Percentiles rank a stretch among this genome's conserved stretches.
phyloP scores from a whole-genome alignment of 2,329 filamentous ascomycete species.

The Samsoniella hepiali region DNA sequence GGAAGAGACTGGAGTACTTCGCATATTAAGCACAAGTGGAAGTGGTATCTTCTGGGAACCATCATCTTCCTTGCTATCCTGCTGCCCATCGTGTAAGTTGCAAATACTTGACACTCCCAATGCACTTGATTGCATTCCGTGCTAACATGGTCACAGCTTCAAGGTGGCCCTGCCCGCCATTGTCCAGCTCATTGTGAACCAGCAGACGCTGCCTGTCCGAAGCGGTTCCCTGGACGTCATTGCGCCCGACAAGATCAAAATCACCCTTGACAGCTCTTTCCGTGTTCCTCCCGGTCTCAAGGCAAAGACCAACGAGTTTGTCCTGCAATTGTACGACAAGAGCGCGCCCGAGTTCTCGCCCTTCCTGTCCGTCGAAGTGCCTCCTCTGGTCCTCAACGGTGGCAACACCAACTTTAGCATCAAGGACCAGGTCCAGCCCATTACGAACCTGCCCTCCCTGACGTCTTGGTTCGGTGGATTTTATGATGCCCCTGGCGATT shows the following conservation, averaged over 20 bases:
- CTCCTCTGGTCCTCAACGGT: slow-evolving; percentile 32
- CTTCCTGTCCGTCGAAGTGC: slow-evolving; percentile 27
- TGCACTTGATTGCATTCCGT: background rate
- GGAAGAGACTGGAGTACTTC: slow-evolving; percentile 25
- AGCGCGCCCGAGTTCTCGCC: slow-evolving; percentile 31
- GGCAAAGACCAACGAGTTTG: slow-evolving; percentile 37
- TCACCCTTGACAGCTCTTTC: slow-evolving; percentile 37
- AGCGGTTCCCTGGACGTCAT: slow-evolving; percentile 35
- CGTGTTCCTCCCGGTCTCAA: slow-evolving; percentile 33
- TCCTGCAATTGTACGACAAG: slow-evolving; percentile 41
- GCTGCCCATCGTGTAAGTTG: slow-evolving; percentile 18
- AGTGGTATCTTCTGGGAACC: slow-evolving; percentile 41
- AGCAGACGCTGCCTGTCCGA: slow-evolving; percentile 38
- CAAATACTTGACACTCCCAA: background rate
- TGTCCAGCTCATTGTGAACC: slow-evolving; percentile 42
- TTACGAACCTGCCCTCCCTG: slow-evolving; percentile 40
- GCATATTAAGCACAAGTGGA: slow-evolving; percentile 43
- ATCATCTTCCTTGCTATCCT: slow-evolving; percentile 24
- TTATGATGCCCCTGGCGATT: slow-evolving; percentile 34
- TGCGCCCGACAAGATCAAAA: slow-evolving; percentile 31
- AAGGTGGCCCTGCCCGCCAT: slow-evolving; percentile 45
- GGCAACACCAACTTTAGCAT: slow-evolving; percentile 37
- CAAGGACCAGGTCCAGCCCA: slow-evolving; percentile 32
- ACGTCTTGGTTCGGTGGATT: slow-evolving; percentile 38
- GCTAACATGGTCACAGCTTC: slow-evolving; percentile 34